phyloP scores from a whole-genome alignment of 768 basidiomycete genomes.

The Boletellus sp. region DNA sequence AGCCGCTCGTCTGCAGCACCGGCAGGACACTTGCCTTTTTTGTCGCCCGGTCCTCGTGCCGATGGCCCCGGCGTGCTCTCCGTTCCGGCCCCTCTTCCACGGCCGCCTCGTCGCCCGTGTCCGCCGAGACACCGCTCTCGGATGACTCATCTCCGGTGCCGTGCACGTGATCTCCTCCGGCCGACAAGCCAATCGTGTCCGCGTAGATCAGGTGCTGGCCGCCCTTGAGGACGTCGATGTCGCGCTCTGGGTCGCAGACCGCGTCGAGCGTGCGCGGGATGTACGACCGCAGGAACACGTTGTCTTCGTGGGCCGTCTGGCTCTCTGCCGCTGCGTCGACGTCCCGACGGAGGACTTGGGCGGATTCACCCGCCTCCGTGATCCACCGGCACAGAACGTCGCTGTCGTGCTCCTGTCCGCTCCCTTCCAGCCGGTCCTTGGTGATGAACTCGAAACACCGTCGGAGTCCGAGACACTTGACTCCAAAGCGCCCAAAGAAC shows the following conservation, averaged over 20 bases:
- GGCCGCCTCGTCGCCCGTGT: constrained; percentile 25
- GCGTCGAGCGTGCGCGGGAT: constrained; percentile 92
- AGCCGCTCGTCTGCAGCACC: constrained; percentile 6
- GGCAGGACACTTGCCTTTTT: constrained; percentile 63
- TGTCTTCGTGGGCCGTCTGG: constrained; percentile 66
- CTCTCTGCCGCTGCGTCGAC: constrained; percentile 10
- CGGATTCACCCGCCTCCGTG: constrained; percentile 32
- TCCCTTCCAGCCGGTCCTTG: constrained; percentile 41
- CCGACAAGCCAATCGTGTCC: constrained; percentile 70
- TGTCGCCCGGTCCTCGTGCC: constrained; percentile 85
- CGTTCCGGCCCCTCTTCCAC: constrained; percentile 40
- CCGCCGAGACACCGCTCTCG: constrained; percentile 24
- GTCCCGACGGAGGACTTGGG: constrained; percentile 10
- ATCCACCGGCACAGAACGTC: constrained; percentile 46
- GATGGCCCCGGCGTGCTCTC: constrained; percentile 75
- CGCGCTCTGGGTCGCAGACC: constrained; percentile 92
- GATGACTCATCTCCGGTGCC: constrained; percentile 18
- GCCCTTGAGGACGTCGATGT: constrained; percentile 67
- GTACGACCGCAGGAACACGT: constrained; percentile 84
- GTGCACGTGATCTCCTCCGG: constrained; percentile 12
- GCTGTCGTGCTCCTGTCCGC: constrained; percentile 26
- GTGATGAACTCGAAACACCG: constrained; percentile 89
- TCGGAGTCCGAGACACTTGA: constrained; percentile 71
- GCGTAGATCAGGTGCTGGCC: constrained; percentile 86
- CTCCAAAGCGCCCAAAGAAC: constrained; percentile 78